Conservation (phyloP, 352 stramenopile genomes). For the Phytopythium boreale region DNA sequence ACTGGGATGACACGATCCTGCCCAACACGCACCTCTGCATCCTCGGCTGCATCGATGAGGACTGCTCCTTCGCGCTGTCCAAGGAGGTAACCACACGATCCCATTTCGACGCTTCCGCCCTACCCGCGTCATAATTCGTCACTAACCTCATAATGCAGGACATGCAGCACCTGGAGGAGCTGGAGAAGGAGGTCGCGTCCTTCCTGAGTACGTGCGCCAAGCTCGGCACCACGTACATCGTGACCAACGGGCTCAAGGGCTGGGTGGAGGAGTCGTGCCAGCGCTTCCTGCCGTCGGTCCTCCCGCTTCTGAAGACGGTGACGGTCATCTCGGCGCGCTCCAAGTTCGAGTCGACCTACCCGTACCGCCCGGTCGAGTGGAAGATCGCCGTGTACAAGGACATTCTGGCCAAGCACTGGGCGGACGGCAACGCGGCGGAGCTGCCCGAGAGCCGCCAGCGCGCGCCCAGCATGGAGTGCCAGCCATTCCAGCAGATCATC, state of each 20-base stretch:
- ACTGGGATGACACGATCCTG: conserved; percentile 83
- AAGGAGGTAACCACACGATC: conserved; percentile 17
- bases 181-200: conserved; percentile 31
- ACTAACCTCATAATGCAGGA: conserved; percentile 3
- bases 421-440: conserved; percentile 1
- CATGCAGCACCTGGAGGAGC: conserved; percentile 23
- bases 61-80: conserved; percentile 33
- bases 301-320: conserved; percentile 52
- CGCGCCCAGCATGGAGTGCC: conserved; percentile 18
- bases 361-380: conserved; percentile 66
- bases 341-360: conserved; percentile 58
- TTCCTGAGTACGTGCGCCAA: conserved; percentile 55
- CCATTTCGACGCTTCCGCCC: not conserved
- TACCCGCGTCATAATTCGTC: not conserved
- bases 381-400: conserved; percentile 74
- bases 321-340: conserved; percentile 66
- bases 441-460: conserved; percentile 16
- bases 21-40: conserved; percentile 69
- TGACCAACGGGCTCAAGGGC: conserved; percentile 66
- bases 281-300: conserved; percentile 61
- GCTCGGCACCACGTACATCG: conserved; percentile 47
- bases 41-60: conserved; percentile 61
- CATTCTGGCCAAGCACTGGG: conserved; percentile 36
- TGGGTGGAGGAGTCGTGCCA: conserved; percentile 77
- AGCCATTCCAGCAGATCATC: conserved; percentile 49